phyloP scores from a whole-genome alignment of 2,329 filamentous ascomycete species.

The Cryphonectria carpinicola region DNA sequence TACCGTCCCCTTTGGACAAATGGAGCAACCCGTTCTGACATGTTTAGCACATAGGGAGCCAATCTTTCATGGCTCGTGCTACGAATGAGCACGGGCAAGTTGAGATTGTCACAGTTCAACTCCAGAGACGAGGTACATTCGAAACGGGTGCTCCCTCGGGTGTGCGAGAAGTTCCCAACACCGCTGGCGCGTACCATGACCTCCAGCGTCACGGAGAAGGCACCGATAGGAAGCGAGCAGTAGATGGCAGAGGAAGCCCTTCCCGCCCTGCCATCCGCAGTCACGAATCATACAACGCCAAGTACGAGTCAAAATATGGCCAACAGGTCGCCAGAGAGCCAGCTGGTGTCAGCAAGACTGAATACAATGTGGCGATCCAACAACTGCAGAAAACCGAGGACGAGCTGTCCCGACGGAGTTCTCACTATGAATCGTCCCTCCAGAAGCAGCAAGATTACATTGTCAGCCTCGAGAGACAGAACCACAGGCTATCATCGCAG shows the following conservation, averaged over 20 bases:
- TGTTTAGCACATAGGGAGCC: not conserved
- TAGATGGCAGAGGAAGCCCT: constrained; percentile 1
- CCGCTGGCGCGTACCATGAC: not conserved
- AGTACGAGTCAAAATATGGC: not conserved
- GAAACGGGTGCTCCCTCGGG: not conserved
- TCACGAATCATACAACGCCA: constrained; percentile 1
- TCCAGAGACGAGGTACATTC: not conserved
- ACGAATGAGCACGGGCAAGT: not conserved
- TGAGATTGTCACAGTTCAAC: not conserved
- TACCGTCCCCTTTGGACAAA: not conserved
- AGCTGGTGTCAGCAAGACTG: not conserved
- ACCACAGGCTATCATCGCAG: not conserved
- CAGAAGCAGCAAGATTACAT: not conserved
- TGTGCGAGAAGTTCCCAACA: not conserved
- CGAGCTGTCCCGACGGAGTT: not conserved
- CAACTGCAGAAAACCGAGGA: not conserved
- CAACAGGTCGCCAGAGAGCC: not conserved
- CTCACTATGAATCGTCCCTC: not conserved
- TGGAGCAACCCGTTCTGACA: not conserved
- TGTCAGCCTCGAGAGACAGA: not conserved
- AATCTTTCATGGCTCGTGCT: not conserved
- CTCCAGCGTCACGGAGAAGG: not conserved
- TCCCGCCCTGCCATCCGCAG: not conserved
- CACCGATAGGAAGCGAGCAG: not conserved
- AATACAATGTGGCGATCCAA: not conserved